Percentiles rank a stretch among this genome's conserved stretches.
These are phyloP conservation scores for Lipomyces mesembrius DNA, from an alignment of 805 yeast genomes.

Conservation along the genomic window DNA sequence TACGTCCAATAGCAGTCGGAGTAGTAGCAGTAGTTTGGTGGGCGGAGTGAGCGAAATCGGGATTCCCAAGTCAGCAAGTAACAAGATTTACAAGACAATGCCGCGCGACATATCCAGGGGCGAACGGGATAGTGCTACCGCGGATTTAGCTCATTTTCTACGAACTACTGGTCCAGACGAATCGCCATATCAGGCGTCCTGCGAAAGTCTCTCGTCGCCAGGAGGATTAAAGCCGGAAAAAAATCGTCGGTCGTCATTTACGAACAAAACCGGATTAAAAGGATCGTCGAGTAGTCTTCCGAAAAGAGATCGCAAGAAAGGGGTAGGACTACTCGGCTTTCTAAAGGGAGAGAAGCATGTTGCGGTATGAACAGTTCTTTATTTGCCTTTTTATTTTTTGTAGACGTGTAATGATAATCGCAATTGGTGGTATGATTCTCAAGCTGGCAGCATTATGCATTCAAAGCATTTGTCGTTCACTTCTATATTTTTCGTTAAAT, in stretches of 20 bases:
- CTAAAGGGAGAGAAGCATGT: constrained; percentile 10
- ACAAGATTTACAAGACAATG: background rate
- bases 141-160: background rate
- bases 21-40: background rate
- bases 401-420: background rate
- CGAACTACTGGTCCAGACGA: constrained; percentile 7
- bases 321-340: background rate
- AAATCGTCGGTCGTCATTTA: background rate
- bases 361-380: background rate
- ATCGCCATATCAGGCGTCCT: background rate
- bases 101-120: background rate
- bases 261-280: background rate
- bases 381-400: background rate
- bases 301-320: constrained; percentile 5
- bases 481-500: no score
- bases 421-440: background rate
- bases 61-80: background rate
- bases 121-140: background rate
- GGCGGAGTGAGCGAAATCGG: constrained; percentile 12
- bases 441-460: no score
- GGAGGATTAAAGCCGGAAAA: background rate
- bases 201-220: background rate
- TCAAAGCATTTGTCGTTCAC: no score
- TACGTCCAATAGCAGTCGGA: background rate
- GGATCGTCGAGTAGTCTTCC: background rate